phyloP scores from a whole-genome alignment of 257 asterid species.

The Lycium ferocissimum region DNA sequence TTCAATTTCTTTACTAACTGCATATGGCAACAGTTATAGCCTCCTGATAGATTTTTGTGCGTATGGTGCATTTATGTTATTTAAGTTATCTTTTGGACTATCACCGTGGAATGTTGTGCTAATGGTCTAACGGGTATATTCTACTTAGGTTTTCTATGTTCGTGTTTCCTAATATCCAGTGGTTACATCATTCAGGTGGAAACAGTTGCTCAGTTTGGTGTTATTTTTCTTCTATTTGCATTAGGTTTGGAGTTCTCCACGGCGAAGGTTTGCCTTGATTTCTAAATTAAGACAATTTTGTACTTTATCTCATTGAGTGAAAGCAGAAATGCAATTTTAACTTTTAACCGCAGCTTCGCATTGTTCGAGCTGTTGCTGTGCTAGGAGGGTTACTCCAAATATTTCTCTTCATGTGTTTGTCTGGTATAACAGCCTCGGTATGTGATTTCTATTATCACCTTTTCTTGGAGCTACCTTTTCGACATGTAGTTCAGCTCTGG shows the following conservation, averaged over 20 bases:
- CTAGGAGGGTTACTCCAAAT: slow-evolving; percentile 88
- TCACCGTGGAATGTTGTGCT: slow-evolving; percentile 3
- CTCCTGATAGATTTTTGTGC: slow-evolving; percentile 12
- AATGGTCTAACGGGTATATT: neutral
- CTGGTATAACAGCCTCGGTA: slow-evolving; percentile 83
- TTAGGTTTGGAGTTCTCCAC: slow-evolving; percentile 87
- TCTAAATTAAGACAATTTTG: slow-evolving; percentile 25
- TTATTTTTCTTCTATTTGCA: slow-evolving; percentile 87
- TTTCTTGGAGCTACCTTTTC: neutral
- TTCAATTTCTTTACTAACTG: neutral
- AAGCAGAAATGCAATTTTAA: slow-evolving; percentile 14
- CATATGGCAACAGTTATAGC: neutral
- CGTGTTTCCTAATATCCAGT: slow-evolving; percentile 31
- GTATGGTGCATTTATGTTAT: neutral
- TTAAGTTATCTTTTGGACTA: slow-evolving; percentile 14
- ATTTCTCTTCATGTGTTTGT: slow-evolving; percentile 81
- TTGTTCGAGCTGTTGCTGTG: slow-evolving; percentile 87
- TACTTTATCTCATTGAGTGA: slow-evolving; percentile 25
- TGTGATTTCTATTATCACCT: slow-evolving; percentile 35
- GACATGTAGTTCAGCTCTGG: slow-evolving; percentile 1
- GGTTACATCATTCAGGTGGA: slow-evolving; percentile 64
- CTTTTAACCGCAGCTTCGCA: slow-evolving; percentile 65
- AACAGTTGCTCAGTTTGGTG: slow-evolving; percentile 91
- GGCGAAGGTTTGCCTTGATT: slow-evolving; percentile 61
- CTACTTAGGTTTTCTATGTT: slow-evolving; percentile 15